phyloP scores from a whole-genome alignment of 495 filamentous ascomycete species.

The Penicillium nucicola region DNA sequence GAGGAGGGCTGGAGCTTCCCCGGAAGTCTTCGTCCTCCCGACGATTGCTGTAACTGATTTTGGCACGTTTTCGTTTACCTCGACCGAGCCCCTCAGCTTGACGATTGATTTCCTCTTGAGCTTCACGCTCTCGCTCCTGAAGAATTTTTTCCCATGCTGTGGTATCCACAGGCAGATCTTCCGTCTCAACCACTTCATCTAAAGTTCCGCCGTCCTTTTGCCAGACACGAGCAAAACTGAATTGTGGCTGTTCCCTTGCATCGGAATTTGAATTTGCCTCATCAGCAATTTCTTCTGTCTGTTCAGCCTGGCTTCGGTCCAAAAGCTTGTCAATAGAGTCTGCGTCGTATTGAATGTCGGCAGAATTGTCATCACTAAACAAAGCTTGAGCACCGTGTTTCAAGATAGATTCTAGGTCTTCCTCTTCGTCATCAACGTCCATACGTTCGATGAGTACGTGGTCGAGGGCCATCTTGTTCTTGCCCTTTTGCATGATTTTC shows the following conservation, averaged over 20 bases:
- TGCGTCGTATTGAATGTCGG: constrained; percentile 72
- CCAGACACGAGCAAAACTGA: constrained; percentile 92
- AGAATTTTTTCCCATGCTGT: constrained; percentile 88
- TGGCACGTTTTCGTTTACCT: constrained; percentile 63
- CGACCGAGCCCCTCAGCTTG: constrained; percentile 72
- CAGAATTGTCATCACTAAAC: constrained; percentile 68
- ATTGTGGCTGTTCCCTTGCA: constrained; percentile 44
- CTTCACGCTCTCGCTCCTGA: constrained; percentile 72
- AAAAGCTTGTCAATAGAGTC: constrained; percentile 82
- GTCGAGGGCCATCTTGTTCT: constrained; percentile 91
- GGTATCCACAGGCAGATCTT: constrained; percentile 43
- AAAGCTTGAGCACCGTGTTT: constrained; percentile 83
- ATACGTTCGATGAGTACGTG: constrained; percentile 91
- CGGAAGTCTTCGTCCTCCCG: constrained; percentile 8
- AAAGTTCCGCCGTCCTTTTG: constrained; percentile 71
- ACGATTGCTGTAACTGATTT: constrained; percentile 37
- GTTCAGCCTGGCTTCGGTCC: constrained; percentile 78
- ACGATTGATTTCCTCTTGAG: constrained; percentile 60
- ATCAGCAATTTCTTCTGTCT: constrained; percentile 55
- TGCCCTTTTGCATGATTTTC: constrained; percentile 93
- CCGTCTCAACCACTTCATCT: constrained; percentile 54
- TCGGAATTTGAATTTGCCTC: constrained; percentile 56
- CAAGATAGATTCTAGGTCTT: constrained; percentile 85
- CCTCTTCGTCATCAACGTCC: constrained; percentile 70
- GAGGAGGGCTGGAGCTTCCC: not conserved